Base-by-base conservation (phyloP, 2,329 filamentous ascomycete genomes). In the Cercospora sp. region DNA sequence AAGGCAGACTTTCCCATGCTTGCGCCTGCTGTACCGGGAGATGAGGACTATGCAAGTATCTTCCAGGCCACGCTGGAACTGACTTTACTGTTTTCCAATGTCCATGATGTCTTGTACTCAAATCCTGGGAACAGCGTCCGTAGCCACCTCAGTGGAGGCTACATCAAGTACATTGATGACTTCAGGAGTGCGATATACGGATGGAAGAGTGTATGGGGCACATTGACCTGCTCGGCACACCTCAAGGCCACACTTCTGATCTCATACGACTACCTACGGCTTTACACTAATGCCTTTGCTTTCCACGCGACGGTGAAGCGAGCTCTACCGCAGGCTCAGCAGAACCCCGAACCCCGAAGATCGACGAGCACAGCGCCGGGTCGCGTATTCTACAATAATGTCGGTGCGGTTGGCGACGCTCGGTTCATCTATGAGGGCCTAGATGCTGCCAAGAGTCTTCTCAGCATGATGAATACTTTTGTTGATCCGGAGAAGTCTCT, bases 261-360 rank as follows among this genome's bases (percentile, higher is more conserved):
- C 74, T 90, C 89, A 0, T 91, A 91, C 74, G 89, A 92, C 72
- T 92, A 91, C 74, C 80, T 92, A 1, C 85, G 90, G 6, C 83
- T 92, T 0, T 92, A 92, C 76, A 90, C 90, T 61, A 91, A 91
- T 67, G 90, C 90, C 0, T 92, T 92, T 75, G 90, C 90, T 1
- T 92, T 92, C 72, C 90, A 92, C 75, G 90, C 90, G 2, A 90
- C 89, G 0, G 87, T 86, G 24, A 81, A 82, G 26, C 80, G 82
- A 34, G 81, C 81, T 13, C 71, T 83, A 0, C 80, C 81, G 6
- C 74, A 77, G 61, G 73, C 74, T 7, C 73, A 74, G 43, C 68
- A 72, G 60, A 63, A 65, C 7, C 71, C 71, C 49, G 69, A 74
- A 26, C 71, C 62, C 21, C 62, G 71, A 63, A 69, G 69, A 40